A percentile compares a stretch with the other conserved stretches of the same genome.
These are phyloP conservation scores for Massariosphaeria phaeospora DNA, from an alignment of 495 filamentous ascomycete genomes.

Conservation along the genomic window DNA sequence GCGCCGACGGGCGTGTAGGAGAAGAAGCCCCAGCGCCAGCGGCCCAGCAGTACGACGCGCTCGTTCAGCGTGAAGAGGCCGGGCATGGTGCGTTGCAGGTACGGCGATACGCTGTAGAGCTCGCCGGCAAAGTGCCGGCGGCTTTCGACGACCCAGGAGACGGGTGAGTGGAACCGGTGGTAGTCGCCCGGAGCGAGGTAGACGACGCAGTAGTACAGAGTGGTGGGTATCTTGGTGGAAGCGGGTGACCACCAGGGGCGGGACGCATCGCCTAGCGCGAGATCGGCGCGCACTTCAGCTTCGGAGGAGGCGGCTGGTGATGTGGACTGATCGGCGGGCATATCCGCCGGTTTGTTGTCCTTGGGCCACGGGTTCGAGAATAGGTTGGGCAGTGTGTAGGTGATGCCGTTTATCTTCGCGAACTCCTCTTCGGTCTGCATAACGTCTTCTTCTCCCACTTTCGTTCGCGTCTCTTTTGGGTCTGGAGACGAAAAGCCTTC, in stretches of 20 bases:
- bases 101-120: conserved; percentile 89
- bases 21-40: conserved; percentile 98
- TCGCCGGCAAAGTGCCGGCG: conserved; percentile 95
- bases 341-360: conserved; percentile 35
- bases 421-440: conserved; percentile 84
- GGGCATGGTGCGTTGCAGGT: conserved; percentile 83
- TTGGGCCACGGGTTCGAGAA: conserved; percentile 62
- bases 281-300: conserved; percentile 74
- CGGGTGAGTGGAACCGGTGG: conserved; percentile 94
- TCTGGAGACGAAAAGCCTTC: conserved; percentile 35
- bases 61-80: conserved; percentile 96
- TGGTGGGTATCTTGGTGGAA: conserved; percentile 52
- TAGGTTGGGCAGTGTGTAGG: conserved; percentile 86
- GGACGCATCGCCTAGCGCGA: conserved; percentile 62
- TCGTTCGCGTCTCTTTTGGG: conserved; percentile 14
- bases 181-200: conserved; percentile 99
- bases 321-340: conserved; percentile 60
- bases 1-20: conserved; percentile 92
- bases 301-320: conserved; percentile 62
- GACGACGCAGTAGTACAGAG: conserved; percentile 91
- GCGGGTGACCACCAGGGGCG: conserved; percentile 70
- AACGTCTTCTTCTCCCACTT: conserved; percentile 53
- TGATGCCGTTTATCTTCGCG: conserved; percentile 91
- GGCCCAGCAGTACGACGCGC: conserved; percentile 84
- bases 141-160: conserved; percentile 86